Conservation (phyloP, 768 basidiomycete species). For the Kwoniella heveanensis region DNA sequence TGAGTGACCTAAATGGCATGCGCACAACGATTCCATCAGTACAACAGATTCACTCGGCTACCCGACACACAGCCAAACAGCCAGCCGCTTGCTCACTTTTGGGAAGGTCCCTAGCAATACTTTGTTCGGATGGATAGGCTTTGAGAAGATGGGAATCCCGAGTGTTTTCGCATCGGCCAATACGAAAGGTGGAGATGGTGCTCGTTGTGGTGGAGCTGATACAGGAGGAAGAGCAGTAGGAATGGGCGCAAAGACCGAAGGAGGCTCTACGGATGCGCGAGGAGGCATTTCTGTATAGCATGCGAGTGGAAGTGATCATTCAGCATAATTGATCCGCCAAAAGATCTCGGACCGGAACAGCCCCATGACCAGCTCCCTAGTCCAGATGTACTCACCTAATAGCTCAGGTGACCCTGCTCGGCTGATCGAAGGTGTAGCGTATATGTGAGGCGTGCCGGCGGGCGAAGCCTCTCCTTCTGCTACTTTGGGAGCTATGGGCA, state of each 20-base stretch:
- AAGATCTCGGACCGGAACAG: too few relatives aligned
- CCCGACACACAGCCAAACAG: too few relatives aligned
- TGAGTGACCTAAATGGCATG: conserved; percentile 46
- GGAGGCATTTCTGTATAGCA: conserved; percentile 10
- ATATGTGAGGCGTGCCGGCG: conserved; percentile 8
- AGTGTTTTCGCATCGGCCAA: conserved; percentile 35
- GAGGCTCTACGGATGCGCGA: neutral
- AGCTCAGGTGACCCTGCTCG: conserved; percentile 36
- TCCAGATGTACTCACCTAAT: too few relatives aligned
- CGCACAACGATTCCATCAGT: too few relatives aligned
- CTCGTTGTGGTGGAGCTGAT: conserved; percentile 10
- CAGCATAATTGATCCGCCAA: too few relatives aligned
- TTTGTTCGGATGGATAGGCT: conserved; percentile 44
- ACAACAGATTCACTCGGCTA: too few relatives aligned
- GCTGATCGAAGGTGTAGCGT: conserved; percentile 24
- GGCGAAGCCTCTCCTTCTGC: conserved; percentile 17
- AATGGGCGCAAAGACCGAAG: neutral
- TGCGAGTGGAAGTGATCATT: neutral
- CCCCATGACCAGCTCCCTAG: too few relatives aligned
- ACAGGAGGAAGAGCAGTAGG: neutral
- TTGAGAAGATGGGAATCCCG: conserved; percentile 42
- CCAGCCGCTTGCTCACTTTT: conserved; percentile 20
- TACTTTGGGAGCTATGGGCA: conserved; percentile 28
- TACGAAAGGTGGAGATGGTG: conserved; percentile 36
- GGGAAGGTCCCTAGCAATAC: conserved; percentile 40